These are phyloP conservation scores for Haplographium delicatum DNA, from an alignment of 495 filamentous ascomycete species.

Conservation along the genomic window DNA sequence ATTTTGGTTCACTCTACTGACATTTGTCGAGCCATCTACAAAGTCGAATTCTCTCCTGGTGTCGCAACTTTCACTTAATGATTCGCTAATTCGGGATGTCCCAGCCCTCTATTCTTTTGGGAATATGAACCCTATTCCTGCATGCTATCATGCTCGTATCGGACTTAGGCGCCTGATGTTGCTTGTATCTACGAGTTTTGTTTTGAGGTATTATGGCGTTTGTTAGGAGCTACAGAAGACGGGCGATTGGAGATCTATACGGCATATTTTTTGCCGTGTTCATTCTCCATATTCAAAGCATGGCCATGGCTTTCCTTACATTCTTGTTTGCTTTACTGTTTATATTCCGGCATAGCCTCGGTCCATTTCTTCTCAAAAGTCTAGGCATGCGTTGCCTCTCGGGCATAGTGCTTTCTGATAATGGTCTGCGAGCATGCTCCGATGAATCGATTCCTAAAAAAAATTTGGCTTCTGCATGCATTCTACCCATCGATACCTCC, in stretches of 20 bases:
- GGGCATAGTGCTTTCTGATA: slow-evolving; percentile 19
- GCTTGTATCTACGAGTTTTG: slow-evolving; percentile 29
- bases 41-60: too few species aligned
- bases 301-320: slow-evolving; percentile 19
- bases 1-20: background rate
- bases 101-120: background rate
- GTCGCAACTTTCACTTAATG: too few species aligned
- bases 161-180: slow-evolving; percentile 4
- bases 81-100: background rate
- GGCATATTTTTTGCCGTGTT: slow-evolving; percentile 14
- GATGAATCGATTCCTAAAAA: slow-evolving; percentile 7
- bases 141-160: slow-evolving; percentile 8
- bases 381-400: slow-evolving; percentile 14
- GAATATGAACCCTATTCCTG: background rate
- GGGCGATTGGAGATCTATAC: slow-evolving; percentile 23
- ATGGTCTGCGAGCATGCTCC: slow-evolving; percentile 21
- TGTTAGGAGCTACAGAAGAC: slow-evolving; percentile 19
- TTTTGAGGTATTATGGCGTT: slow-evolving; percentile 25
- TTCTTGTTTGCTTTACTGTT: slow-evolving; percentile 21
- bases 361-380: slow-evolving; percentile 18
- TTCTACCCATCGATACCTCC: slow-evolving; percentile 12
- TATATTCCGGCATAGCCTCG: slow-evolving; percentile 28
- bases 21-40: too few species aligned
- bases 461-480: slow-evolving; percentile 20
- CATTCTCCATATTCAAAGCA: slow-evolving; percentile 15